Percentiles rank a stretch among this genome's conserved stretches.
Conservation (phyloP, 139 green algal genomes). For the Chlamydomonas sp. region DNA sequence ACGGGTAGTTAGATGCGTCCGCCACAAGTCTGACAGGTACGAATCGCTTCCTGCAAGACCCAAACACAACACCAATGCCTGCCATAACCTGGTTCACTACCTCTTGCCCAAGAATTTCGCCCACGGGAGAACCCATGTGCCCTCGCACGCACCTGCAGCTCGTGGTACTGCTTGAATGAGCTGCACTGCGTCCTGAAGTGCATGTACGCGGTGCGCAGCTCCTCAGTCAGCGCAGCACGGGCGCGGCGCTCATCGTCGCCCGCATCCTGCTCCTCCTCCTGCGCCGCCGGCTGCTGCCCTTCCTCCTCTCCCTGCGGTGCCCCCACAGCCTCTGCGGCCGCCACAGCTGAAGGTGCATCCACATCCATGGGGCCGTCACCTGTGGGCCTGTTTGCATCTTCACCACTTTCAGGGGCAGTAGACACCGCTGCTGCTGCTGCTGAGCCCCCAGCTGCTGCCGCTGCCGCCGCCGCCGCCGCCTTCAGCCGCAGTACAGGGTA, state of each 20-base stretch:
- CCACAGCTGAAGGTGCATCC: too few species aligned
- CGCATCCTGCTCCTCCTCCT: neutral
- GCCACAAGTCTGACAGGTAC: neutral
- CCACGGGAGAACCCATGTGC: too few species aligned
- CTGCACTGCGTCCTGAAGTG: conserved; percentile 8
- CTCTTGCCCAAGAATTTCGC: too few species aligned
- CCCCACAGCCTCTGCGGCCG: neutral
- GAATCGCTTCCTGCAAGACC: neutral
- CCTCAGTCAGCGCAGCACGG: neutral
- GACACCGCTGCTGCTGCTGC: neutral
- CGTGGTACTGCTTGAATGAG: conserved; percentile 34
- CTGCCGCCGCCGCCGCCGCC: neutral
- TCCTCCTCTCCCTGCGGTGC: neutral
- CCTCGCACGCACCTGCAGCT: conserved; percentile 6
- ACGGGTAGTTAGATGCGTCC: neutral
- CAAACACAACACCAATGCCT: too few species aligned
- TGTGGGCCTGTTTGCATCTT: too few species aligned
- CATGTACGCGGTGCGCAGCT: conserved; percentile 15
- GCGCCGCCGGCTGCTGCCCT: too few species aligned
- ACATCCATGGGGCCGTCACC: neutral
- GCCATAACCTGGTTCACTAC: too few species aligned
- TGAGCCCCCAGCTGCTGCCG: neutral
- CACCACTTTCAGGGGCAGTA: too few species aligned
- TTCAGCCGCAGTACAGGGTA: neutral
- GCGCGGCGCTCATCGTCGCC: neutral